Percentiles rank a stretch among this genome's conserved stretches.
Evolutionary conservation across 305 asterid species (phyloP).

Genomic region (Rubia peregrina): DNA sequence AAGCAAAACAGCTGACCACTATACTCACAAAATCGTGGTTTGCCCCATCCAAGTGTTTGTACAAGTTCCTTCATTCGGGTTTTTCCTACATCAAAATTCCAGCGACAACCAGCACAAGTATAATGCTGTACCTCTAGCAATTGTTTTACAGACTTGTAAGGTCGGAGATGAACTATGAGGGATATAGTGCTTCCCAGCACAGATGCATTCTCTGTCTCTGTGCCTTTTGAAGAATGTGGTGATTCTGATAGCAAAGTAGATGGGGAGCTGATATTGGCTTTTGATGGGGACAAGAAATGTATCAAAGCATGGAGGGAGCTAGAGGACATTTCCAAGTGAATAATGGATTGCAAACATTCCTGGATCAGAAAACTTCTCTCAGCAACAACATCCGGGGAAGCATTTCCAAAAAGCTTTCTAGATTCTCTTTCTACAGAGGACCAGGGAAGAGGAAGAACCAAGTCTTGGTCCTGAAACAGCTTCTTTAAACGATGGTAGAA

Average conservation of each 20-base stretch:
- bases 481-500: slow-evolving; percentile 60
- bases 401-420: slow-evolving; percentile 70
- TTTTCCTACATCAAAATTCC: slow-evolving; percentile 59
- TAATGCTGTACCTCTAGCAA: slow-evolving; percentile 72
- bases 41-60: slow-evolving; percentile 84
- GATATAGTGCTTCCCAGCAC: slow-evolving; percentile 75
- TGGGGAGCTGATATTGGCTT: slow-evolving; percentile 42
- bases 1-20: slow-evolving; percentile 86
- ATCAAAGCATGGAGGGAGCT: slow-evolving; percentile 41
- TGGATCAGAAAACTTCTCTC: slow-evolving; percentile 81
- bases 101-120: slow-evolving; percentile 86
- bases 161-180: slow-evolving; percentile 48
- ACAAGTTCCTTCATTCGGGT: slow-evolving; percentile 64
- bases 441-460: slow-evolving; percentile 83
- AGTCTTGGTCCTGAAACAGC: slow-evolving; percentile 51
- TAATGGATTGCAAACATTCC: slow-evolving; percentile 78
- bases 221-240: slow-evolving; percentile 24
- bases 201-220: slow-evolving; percentile 25
- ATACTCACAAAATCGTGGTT: slow-evolving; percentile 89
- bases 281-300: slow-evolving; percentile 60
- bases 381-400: slow-evolving; percentile 66
- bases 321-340: slow-evolving; percentile 36
- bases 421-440: slow-evolving; percentile 71
- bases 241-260: slow-evolving; percentile 31
- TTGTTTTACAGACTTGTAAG: slow-evolving; percentile 64